Conservation (phyloP, 176 grass and related monocot species). For the Triticum turgidum region DNA sequence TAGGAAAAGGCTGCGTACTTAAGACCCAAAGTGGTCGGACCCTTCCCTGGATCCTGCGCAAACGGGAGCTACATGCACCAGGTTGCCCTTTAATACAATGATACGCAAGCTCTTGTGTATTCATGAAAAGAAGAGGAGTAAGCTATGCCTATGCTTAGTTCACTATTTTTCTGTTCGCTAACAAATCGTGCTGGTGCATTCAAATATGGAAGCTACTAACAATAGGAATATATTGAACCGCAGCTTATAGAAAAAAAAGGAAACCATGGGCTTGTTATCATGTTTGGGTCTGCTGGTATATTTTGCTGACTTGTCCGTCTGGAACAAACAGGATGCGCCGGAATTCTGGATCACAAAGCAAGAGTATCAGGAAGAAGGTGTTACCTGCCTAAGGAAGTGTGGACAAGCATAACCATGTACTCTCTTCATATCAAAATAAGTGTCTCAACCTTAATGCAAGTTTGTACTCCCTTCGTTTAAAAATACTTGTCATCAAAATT, state of each 20-base stretch:
- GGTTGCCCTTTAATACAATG: too few relatives aligned
- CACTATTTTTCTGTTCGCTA: not conserved
- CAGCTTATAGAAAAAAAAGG: not conserved
- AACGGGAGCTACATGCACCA: too few relatives aligned
- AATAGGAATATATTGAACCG: not conserved
- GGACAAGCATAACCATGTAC: slow-evolving; percentile 55
- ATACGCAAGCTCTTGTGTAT: too few relatives aligned
- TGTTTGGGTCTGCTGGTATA: not conserved
- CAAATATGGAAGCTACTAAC: not conserved
- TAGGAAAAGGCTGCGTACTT: too few relatives aligned
- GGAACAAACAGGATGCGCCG: slow-evolving; percentile 60
- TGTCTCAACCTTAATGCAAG: too few relatives aligned
- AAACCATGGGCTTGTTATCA: not conserved
- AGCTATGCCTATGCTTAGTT: not conserved
- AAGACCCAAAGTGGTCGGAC: too few relatives aligned
- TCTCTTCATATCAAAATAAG: too few relatives aligned
- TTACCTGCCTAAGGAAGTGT: slow-evolving; percentile 73
- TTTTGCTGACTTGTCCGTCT: not conserved
- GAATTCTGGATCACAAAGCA: slow-evolving; percentile 96
- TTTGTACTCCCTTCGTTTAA: too few relatives aligned
- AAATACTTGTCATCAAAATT: too few relatives aligned
- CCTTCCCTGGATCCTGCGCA: too few relatives aligned
- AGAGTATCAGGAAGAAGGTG: slow-evolving; percentile 90
- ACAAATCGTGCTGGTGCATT: not conserved
- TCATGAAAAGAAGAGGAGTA: not conserved